Conservation (phyloP, 495 filamentous ascomycete species). For the Jackrogersella minutella region DNA sequence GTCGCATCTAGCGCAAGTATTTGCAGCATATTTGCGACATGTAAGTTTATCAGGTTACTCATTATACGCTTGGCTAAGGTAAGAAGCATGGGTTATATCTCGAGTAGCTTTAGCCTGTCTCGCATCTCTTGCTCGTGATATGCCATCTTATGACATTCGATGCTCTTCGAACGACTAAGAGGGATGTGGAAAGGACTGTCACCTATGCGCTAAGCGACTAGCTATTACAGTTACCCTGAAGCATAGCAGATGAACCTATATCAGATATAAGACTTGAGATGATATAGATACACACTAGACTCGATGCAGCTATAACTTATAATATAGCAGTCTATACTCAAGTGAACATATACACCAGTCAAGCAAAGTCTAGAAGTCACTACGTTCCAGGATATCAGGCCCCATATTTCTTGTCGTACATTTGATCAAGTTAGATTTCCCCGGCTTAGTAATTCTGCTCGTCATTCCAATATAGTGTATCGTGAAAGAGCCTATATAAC, state of each 20-base stretch:
- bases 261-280: background rate
- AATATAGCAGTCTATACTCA: background rate
- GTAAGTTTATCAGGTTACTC: background rate
- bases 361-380: background rate
- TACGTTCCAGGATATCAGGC: no score
- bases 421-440: background rate
- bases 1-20: background rate
- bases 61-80: background rate
- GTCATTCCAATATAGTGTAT: slow-evolving; percentile 69
- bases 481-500: slow-evolving; percentile 61
- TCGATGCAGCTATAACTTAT: background rate
- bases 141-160: background rate
- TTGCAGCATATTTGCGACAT: background rate
- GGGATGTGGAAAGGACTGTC: background rate
- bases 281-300: background rate
- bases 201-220: background rate
- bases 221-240: background rate
- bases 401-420: background rate
- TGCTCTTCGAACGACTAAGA: background rate
- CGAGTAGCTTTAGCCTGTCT: background rate
- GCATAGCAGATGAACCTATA: background rate
- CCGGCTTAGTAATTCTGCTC: slow-evolving; percentile 53
- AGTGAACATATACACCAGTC: no score
- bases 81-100: background rate
- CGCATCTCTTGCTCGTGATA: background rate